These are phyloP conservation scores for Gryganskiella cystojenkinii DNA, from an alignment of 192 early-diverging fungal species.

Conservation along the genomic window DNA sequence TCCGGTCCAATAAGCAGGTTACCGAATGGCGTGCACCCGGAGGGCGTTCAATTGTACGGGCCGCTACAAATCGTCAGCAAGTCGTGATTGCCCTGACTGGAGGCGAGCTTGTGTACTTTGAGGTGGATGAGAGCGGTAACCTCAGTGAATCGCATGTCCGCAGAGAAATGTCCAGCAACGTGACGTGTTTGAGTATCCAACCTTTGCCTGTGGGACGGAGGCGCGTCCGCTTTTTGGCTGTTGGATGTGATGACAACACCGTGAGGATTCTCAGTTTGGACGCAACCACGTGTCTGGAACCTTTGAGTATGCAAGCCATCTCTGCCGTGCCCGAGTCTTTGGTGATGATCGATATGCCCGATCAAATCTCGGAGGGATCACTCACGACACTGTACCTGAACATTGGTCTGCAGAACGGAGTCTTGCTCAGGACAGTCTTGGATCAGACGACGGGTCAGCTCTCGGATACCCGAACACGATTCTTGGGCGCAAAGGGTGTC, in stretches of 20 bases:
- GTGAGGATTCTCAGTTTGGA: constrained; percentile 91
- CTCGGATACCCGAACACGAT: constrained; percentile 83
- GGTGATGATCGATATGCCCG: constrained; percentile 82
- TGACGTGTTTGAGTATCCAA: constrained; percentile 83
- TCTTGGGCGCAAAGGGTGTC: constrained; percentile 87
- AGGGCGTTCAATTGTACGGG: constrained; percentile 76
- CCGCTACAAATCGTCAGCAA: constrained; percentile 86
- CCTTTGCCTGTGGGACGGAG: constrained; percentile 82
- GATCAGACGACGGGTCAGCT: constrained; percentile 87
- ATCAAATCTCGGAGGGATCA: constrained; percentile 68
- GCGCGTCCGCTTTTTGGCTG: constrained; percentile 83
- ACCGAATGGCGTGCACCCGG: constrained; percentile 94
- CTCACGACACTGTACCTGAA: constrained; percentile 81
- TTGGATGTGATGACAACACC: constrained; percentile 92
- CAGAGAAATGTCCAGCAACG: constrained; percentile 74
- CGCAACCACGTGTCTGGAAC: constrained; percentile 79
- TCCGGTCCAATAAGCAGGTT: constrained; percentile 85
- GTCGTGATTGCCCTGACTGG: constrained; percentile 85
- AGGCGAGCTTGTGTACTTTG: constrained; percentile 93
- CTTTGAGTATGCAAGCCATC: constrained; percentile 80
- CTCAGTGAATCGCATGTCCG: constrained; percentile 90
- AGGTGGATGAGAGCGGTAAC: constrained; percentile 83
- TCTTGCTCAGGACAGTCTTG: constrained; percentile 86
- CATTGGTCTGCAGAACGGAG: constrained; percentile 91
- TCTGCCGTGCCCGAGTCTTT: constrained; percentile 77